Evolutionary conservation across 2,329 filamentous ascomycete genomes (phyloP).

Genomic region (Phialophora expanda): DNA sequence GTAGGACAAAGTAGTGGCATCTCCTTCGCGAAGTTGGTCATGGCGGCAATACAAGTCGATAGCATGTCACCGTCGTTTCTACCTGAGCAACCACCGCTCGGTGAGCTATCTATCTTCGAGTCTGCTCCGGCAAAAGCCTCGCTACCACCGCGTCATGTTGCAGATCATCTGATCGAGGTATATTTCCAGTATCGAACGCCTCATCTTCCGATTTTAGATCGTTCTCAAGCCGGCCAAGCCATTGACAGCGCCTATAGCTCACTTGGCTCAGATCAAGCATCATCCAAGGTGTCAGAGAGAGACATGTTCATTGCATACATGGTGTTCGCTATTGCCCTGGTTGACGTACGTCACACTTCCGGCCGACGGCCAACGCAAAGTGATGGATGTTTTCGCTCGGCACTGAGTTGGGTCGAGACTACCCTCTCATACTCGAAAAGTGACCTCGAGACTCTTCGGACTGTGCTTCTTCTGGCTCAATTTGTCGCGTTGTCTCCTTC

Average conservation of each 20-base stretch:
- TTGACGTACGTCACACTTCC: conserved; percentile 39
- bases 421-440: conserved; percentile 43
- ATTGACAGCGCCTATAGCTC: conserved; percentile 41
- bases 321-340: conserved; percentile 45
- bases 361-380: conserved; percentile 42
- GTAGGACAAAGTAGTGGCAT: conserved; percentile 45
- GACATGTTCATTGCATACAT: conserved; percentile 45
- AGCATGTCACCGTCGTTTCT: conserved; percentile 14
- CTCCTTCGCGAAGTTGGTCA: conserved; percentile 45
- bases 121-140: conserved; percentile 35
- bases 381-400: conserved; percentile 47
- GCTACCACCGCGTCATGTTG: conserved; percentile 44
- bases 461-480: conserved; percentile 44
- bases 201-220: conserved; percentile 44
- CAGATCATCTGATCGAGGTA: conserved; percentile 44
- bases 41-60: conserved; percentile 41
- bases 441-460: conserved; percentile 44
- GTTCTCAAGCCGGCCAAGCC: conserved; percentile 39
- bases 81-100: conserved; percentile 27
- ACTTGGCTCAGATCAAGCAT: conserved; percentile 24
- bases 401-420: conserved; percentile 42
- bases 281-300: conserved; percentile 30
- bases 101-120: conserved; percentile 6
- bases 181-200: conserved; percentile 47
- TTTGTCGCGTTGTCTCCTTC: conserved; percentile 44